A percentile compares a stretch with the other conserved stretches of the same genome.
Evolutionary conservation across 257 asterid genomes (phyloP).

Genomic region (Rubia yunnanensis): DNA sequence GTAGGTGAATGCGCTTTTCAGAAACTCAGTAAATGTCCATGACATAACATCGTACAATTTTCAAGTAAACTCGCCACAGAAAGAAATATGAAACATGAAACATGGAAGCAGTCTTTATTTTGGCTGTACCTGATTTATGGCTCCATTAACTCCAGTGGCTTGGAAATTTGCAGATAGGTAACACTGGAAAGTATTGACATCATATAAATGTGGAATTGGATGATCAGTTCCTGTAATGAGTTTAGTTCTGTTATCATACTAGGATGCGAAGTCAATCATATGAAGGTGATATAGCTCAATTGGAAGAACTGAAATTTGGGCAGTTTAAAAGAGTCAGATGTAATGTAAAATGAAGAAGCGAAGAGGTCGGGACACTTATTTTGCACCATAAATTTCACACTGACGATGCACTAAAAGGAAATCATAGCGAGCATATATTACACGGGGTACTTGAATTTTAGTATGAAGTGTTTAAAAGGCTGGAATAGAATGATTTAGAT

Average conservation of each 20-base stretch:
- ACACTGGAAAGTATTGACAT: slow-evolving; percentile 75
- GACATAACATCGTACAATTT: too few species aligned
- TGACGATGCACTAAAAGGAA: neutral
- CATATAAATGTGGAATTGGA: slow-evolving; percentile 67
- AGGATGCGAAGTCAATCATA: neutral
- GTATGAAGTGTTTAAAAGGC: neutral
- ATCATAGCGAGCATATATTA: neutral
- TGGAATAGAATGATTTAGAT: too few species aligned
- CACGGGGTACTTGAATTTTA: neutral
- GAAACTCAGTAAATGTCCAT: neutral
- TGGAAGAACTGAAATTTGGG: neutral
- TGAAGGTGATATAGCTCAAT: neutral
- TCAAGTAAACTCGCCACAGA: neutral
- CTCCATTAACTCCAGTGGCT: slow-evolving; percentile 53
- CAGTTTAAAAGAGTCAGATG: neutral
- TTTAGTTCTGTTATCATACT: slow-evolving; percentile 13
- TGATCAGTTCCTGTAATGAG: slow-evolving; percentile 72
- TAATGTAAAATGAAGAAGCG: neutral
- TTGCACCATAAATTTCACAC: neutral
- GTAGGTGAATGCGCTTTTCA: neutral
- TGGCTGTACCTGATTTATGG: slow-evolving; percentile 63
- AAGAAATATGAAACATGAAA: neutral
- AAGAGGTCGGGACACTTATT: neutral
- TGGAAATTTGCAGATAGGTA: slow-evolving; percentile 59
- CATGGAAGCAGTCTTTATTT: neutral